phyloP scores from a whole-genome alignment of 225 moss, liverwort and hornwort species.

The Straminergon stramineum region DNA sequence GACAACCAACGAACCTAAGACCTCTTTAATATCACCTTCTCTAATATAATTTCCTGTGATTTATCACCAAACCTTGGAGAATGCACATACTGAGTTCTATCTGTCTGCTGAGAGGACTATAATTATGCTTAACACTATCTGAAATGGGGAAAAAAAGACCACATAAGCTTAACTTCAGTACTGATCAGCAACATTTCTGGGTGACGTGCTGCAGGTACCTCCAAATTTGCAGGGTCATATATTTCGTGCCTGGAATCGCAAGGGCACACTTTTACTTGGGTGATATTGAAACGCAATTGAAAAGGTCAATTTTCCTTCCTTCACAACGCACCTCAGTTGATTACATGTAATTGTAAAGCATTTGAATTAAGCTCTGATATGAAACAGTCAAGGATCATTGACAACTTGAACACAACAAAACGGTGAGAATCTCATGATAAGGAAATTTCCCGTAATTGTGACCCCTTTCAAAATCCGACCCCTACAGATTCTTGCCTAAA shows the following conservation, averaged over 20 bases:
- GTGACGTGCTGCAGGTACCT: conserved; percentile 38
- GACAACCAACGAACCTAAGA: neutral
- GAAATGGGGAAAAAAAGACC: neutral
- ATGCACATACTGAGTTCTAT: neutral
- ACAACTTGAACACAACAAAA: neutral
- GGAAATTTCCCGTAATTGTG: neutral
- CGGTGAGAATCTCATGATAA: neutral
- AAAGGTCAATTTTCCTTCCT: conserved; percentile 18
- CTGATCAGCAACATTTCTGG: neutral
- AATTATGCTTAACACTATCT: neutral
- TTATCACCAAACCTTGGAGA: neutral
- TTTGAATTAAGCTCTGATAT: neutral
- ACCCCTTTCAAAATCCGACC: neutral
- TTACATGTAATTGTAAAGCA: neutral
- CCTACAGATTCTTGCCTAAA: neutral
- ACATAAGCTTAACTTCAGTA: neutral
- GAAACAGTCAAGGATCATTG: neutral
- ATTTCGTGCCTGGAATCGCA: conserved; percentile 64
- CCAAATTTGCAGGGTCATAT: conserved; percentile 60
- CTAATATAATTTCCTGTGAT: neutral
- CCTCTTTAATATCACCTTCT: neutral
- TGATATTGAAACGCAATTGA: conserved; percentile 56
- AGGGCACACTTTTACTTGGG: conserved; percentile 81
- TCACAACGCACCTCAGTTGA: neutral
- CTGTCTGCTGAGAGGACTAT: neutral